Conservation (phyloP, 2,329 filamentous ascomycete genomes). For the Penicillium rolfsii region DNA sequence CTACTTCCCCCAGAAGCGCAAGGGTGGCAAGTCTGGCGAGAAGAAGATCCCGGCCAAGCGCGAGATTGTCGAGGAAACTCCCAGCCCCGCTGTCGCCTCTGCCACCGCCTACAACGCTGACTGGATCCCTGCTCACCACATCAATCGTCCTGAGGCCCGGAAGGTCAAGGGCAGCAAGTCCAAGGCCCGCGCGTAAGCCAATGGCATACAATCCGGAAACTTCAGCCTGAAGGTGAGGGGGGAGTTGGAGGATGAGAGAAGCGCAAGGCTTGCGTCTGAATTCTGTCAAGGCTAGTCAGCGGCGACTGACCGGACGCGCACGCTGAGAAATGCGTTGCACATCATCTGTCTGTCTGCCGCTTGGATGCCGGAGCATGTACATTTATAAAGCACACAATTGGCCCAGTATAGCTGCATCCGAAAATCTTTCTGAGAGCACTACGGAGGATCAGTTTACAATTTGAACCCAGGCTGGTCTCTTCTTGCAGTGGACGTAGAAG, state of each 20-base stretch:
- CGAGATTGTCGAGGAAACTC: slow-evolving; percentile 64
- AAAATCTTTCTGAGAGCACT: slow-evolving; percentile 9
- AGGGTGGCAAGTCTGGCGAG: slow-evolving; percentile 29
- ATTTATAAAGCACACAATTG: slow-evolving; percentile 16
- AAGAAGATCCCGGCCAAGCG: slow-evolving; percentile 62
- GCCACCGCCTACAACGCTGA: slow-evolving; percentile 82
- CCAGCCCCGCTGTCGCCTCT: slow-evolving; percentile 70
- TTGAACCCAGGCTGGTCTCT: slow-evolving; percentile 1
- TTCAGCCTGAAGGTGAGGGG: slow-evolving; percentile 7
- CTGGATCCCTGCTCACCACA: slow-evolving; percentile 90
- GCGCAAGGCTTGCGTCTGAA: slow-evolving; percentile 7
- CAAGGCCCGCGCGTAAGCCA: slow-evolving; percentile 41
- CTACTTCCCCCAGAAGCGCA: slow-evolving; percentile 80
- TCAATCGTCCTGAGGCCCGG: slow-evolving; percentile 77
- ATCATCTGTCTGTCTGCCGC: slow-evolving; percentile 7
- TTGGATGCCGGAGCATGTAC: slow-evolving; percentile 21
- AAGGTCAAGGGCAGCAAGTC: slow-evolving; percentile 58
- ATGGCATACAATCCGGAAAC: slow-evolving; percentile 7
- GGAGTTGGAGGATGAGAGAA: slow-evolving; percentile 12
- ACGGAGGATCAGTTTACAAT: slow-evolving; percentile 5
- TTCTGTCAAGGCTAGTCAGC: slow-evolving; percentile 7
- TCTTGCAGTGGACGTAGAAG: background rate
- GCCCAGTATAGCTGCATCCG: slow-evolving; percentile 9
- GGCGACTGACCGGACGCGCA: background rate
- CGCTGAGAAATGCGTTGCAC: slow-evolving; percentile 25